Base-by-base conservation (phyloP, 768 basidiomycete genomes). In the Podaxis rugospora region DNA sequence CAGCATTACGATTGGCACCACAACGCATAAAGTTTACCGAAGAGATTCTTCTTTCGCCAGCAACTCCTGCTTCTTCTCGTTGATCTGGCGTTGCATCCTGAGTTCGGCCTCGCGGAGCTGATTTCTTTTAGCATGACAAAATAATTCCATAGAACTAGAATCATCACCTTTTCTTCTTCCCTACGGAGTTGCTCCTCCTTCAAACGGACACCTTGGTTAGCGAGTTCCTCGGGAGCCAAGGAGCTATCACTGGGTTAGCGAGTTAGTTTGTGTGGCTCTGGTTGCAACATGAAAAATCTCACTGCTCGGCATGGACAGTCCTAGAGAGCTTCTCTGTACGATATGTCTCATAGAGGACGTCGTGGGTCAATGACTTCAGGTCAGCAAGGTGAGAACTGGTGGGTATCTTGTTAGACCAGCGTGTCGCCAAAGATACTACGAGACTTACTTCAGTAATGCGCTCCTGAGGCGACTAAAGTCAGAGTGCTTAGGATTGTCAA, bases 401-500 rank as follows among this genome's bases (percentile, higher is more conserved):
- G 36, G 25, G 39, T 35, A 53, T 6, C 60, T 63, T 32, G 55
- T 58, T 57, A 69, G 60, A 51, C 18, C 32, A 37, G 46, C 23
- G 10, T n/a, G 23, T 21, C 51, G 14, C 28, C 14, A 40, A 14
- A 56, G n/a, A 37, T 14, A 11, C 57, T 46, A 50, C 18, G 14
- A 2, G 7, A 74, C 80, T 68, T 72, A 95, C 93, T 90, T 91
- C 67, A 99, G 82, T 57, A 99, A 80, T 44, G 95, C 96, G 64
- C 91, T 90, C 66, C 96, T 81, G 62, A 99, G 84, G 61, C 94
- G 82, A 74, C 90, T 92, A 73, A 98, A 98, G 79, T 99, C 97
- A n/a, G 93, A 97, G 78, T 99, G 97, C 72, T 93, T 91, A n/a
- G 95, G 94, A 75, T 98, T 98, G 80, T 99, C 97, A 63, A 98